A percentile compares a stretch with the other conserved stretches of the same genome.
Evolutionary conservation across 495 filamentous ascomycete genomes (phyloP).

Genomic region (Podospora didyma): DNA sequence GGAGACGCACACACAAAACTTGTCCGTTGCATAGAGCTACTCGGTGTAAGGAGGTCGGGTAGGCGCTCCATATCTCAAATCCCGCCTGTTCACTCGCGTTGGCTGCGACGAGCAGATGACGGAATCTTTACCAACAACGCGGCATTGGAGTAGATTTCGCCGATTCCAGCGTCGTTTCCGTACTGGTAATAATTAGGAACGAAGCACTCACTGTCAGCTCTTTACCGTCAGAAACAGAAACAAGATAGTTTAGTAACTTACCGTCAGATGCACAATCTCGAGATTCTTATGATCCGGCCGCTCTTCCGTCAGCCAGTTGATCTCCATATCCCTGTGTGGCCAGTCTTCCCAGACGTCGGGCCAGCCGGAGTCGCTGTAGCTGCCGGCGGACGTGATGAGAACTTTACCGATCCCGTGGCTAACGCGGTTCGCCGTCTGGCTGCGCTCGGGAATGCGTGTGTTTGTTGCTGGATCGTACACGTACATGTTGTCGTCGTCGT

Average conservation of each 20-base stretch:
- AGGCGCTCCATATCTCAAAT: background rate
- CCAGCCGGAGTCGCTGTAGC: background rate
- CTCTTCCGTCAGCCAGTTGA: conserved; percentile 1
- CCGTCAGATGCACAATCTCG: background rate
- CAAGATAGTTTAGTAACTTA: background rate
- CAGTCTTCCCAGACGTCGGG: background rate
- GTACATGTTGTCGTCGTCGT: background rate
- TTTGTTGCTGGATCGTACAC: background rate
- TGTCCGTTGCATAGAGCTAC: background rate
- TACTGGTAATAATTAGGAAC: conserved; percentile 1
- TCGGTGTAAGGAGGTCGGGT: background rate
- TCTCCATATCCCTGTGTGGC: background rate
- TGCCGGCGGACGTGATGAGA: background rate
- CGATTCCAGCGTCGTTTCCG: background rate
- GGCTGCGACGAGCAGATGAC: background rate
- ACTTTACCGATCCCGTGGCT: background rate
- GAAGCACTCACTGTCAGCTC: background rate
- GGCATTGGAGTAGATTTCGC: background rate
- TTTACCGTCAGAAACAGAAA: background rate
- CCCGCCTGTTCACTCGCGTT: background rate
- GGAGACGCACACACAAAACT: background rate
- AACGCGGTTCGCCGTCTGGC: conserved; percentile 3
- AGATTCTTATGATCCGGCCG: background rate
- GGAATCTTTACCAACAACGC: conserved; percentile 3
- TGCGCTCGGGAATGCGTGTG: background rate